A percentile compares a stretch with the other conserved stretches of the same genome.
Conservation (phyloP, 768 basidiomycete species). For the Leucogyrophana mollusca region DNA sequence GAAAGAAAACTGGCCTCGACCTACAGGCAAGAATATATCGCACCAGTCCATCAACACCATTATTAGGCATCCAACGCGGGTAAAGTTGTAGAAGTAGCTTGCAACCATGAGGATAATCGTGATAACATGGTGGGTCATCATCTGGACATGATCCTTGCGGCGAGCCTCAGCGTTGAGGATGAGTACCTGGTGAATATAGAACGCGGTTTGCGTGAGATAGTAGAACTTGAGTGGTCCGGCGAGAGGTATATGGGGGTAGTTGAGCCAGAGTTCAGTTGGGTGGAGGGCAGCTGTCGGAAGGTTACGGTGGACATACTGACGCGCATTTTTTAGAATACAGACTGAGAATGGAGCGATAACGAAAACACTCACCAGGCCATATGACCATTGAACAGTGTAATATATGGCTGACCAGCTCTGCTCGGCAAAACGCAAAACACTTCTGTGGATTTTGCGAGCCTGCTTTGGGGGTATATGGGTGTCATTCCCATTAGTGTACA, state of each 20-base stretch:
- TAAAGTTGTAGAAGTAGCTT: constrained; percentile 83
- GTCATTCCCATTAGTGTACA: constrained; percentile 20
- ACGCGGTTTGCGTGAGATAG: constrained; percentile 82
- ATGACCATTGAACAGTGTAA: constrained; percentile 70
- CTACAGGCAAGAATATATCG: constrained; percentile 88
- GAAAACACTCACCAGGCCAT: constrained; percentile 73
- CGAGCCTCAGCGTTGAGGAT: constrained; percentile 91
- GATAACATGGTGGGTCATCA: constrained; percentile 95
- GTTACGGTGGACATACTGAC: constrained; percentile 76
- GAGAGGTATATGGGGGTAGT: constrained; percentile 81
- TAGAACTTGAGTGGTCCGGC: constrained; percentile 86
- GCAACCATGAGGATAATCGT: constrained; percentile 73
- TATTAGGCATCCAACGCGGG: constrained; percentile 85
- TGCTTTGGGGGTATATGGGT: constrained; percentile 40
- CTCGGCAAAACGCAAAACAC: constrained; percentile 87
- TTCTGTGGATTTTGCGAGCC: constrained; percentile 61
- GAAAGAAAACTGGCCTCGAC: constrained; percentile 27
- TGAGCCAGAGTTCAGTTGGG: constrained; percentile 67
- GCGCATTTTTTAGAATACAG: constrained; percentile 10
- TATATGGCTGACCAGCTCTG: constrained; percentile 92
- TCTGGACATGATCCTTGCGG: constrained; percentile 91
- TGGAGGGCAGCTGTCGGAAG: constrained; percentile 66
- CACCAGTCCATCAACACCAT: constrained; percentile 93
- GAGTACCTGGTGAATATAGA: constrained; percentile 90
- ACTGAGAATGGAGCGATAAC: constrained; percentile 6